A percentile compares a stretch with the other conserved stretches of the same genome.
Evolutionary conservation across 129 eudicot species (phyloP).

Genomic region (Erigeron canadensis): DNA sequence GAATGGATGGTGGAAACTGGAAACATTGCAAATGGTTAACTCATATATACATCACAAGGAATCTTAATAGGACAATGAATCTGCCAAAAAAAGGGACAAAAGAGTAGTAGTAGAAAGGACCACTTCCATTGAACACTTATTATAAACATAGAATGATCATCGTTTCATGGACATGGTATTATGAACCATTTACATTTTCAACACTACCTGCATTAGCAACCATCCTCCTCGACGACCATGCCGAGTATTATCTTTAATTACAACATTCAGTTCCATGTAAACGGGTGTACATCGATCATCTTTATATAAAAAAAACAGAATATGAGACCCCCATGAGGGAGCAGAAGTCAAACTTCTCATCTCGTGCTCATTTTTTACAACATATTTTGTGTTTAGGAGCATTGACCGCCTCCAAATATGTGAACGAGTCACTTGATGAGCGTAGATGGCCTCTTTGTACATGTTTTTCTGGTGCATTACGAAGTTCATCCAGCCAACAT

Average conservation of each 20-base stretch:
- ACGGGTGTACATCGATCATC: conserved; percentile 28
- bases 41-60: no score
- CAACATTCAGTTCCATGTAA: conserved; percentile 29
- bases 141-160: no score
- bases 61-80: no score
- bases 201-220: no score
- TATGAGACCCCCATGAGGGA: conserved; percentile 39
- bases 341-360: conserved; percentile 21
- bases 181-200: no score
- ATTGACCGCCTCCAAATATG: conserved; percentile 56
- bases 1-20: no score
- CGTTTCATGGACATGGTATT: no score
- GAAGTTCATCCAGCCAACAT: conserved; percentile 87
- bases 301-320: conserved; percentile 25
- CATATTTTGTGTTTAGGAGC: conserved; percentile 41
- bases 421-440: conserved; percentile 77
- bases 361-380: conserved; percentile 39
- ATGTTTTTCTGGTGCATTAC: conserved; percentile 65
- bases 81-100: no score
- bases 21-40: no score
- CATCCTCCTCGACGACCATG: conserved; percentile 25
- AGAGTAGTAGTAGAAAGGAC: no score
- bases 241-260: conserved; percentile 31
- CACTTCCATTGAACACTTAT: no score
- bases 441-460: conserved; percentile 70